These are phyloP conservation scores for Zygosaccharomyces sapae DNA, from an alignment of 1,139 yeast genomes.

Conservation along the genomic window DNA sequence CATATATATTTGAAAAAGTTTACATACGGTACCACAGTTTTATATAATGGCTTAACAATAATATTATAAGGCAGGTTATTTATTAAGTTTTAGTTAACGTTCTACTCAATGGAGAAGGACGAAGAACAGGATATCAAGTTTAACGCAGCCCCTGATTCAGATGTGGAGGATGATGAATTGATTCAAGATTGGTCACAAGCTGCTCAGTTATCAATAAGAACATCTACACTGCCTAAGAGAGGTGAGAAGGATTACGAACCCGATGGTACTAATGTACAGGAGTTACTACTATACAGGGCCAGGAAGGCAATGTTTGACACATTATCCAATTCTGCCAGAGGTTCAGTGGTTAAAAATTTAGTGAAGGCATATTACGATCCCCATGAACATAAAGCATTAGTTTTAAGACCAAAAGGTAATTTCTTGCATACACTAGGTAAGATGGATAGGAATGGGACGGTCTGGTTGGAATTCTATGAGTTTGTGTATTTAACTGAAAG, in stretches of 20 bases:
- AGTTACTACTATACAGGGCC: slow-evolving; percentile 48
- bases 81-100: too few species aligned
- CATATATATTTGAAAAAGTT: not conserved
- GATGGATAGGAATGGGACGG: slow-evolving; percentile 46
- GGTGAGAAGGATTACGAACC: slow-evolving; percentile 91
- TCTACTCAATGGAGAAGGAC: slow-evolving; percentile 2
- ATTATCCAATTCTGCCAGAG: slow-evolving; percentile 49
- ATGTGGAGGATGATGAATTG: slow-evolving; percentile 52
- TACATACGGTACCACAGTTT: not conserved
- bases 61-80: too few species aligned
- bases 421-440: slow-evolving; percentile 71
- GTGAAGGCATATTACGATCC: slow-evolving; percentile 49
- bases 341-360: slow-evolving; percentile 50
- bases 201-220: slow-evolving; percentile 29
- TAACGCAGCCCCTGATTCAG: slow-evolving; percentile 15
- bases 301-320: slow-evolving; percentile 73
- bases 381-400: slow-evolving; percentile 41
- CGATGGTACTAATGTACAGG: slow-evolving; percentile 66
- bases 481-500: slow-evolving; percentile 75
- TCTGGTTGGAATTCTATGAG: slow-evolving; percentile 61
- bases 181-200: slow-evolving; percentile 62
- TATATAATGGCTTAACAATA: not conserved
- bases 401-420: slow-evolving; percentile 64
- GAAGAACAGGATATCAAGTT: slow-evolving; percentile 10
- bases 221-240: slow-evolving; percentile 48